Evolutionary conservation across 192 early-diverging fungal species (phyloP).

Genomic region (Linnemannia elongata): DNA sequence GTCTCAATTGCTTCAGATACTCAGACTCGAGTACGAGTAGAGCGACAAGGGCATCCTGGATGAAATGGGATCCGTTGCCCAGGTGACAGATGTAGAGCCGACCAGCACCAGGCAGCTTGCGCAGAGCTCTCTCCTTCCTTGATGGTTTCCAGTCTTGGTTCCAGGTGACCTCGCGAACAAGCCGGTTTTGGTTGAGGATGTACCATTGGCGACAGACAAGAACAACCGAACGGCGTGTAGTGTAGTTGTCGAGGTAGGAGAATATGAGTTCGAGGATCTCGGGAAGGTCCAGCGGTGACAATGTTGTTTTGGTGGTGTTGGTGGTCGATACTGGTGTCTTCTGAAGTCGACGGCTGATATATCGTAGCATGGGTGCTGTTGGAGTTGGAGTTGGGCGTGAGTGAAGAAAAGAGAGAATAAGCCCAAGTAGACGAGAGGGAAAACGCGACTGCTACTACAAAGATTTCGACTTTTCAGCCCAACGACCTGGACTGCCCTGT

Average conservation of each 20-base stretch:
- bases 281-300: not conserved
- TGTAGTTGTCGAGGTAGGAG: not conserved
- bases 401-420: not conserved
- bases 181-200: no score
- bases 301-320: not conserved
- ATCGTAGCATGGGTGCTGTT: not conserved
- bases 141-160: no score
- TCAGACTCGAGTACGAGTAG: not conserved
- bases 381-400: no score
- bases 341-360: no score
- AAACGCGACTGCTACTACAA: not conserved
- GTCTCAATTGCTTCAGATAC: not conserved
- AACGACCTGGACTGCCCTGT: no score
- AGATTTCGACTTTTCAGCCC: not conserved
- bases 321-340: not conserved
- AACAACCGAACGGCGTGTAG: not conserved
- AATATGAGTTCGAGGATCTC: not conserved
- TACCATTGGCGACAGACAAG: no score
- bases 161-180: no score
- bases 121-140: no score
- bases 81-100: not conserved
- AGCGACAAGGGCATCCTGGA: not conserved
- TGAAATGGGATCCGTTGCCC: not conserved
- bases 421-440: not conserved
- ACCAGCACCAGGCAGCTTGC: not conserved